These are phyloP conservation scores for Stygiomarasmius scandens DNA, from an alignment of 1,284 basidiomycete genomes.

Conservation along the genomic window DNA sequence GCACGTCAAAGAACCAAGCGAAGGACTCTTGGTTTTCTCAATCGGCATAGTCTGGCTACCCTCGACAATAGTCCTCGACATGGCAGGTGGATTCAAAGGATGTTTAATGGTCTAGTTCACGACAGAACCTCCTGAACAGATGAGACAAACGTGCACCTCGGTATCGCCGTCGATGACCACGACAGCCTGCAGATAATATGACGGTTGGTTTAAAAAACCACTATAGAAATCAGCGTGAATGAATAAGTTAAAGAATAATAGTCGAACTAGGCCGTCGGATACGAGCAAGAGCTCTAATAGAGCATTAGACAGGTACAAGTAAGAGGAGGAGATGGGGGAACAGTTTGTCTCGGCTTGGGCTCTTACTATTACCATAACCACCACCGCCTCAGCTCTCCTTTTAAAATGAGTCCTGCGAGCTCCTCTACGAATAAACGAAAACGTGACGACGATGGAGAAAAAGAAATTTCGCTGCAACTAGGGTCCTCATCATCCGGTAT, in stretches of 20 bases:
- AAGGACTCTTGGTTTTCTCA: constrained; percentile 6
- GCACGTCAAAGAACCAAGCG: constrained; percentile 3
- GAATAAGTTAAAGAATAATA: constrained; percentile 3
- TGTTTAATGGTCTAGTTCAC: background rate
- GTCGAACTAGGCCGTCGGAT: background rate
- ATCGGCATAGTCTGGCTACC: background rate
- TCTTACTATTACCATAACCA: constrained; percentile 9
- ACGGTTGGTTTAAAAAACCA: background rate
- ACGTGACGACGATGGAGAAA: constrained; percentile 42
- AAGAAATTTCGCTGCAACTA: constrained; percentile 49
- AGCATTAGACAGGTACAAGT: constrained; percentile 7
- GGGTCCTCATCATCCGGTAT: constrained; percentile 44
- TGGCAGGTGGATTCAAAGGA: background rate
- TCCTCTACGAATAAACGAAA: constrained; percentile 64
- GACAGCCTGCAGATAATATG: background rate
- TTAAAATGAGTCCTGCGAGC: constrained; percentile 28
- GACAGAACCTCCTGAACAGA: background rate
- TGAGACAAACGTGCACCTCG: background rate
- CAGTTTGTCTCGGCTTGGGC: constrained; percentile 4
- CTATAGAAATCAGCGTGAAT: background rate
- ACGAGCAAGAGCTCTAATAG: background rate
- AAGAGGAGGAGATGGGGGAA: constrained; percentile 8
- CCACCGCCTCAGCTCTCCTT: background rate
- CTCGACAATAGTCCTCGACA: background rate
- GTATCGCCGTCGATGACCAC: background rate